Evolutionary conservation across 495 filamentous ascomycete genomes (phyloP), one percentile per base, ranked within the genome.

Genomic region (Lasiosphaeris hirsuta): DNA sequence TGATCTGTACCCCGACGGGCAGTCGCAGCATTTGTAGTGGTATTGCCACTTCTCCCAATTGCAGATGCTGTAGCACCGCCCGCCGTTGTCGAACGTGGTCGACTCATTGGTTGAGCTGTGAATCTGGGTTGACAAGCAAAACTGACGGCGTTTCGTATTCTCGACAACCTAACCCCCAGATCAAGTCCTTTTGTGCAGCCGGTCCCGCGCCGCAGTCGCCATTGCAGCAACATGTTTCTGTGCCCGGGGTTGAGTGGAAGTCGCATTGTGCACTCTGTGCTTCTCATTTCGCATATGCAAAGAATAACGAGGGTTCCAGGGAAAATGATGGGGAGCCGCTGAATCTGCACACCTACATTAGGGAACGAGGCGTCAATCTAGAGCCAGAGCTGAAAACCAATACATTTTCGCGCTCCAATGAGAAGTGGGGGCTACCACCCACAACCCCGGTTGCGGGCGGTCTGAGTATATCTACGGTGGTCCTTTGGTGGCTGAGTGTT

Each of bases 141-240:
- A 49, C 46, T 4, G 46, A 49, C 36, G 46, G 46, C 23, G 46
- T 49, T 36, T 49, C 46, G 46, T 36, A 49, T 8, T 49, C 46
- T 8, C 10, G 4, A 36, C 46, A 49, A 4, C 46, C 46, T 13
- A 7, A 35, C 8, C 46, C 46, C 23, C 23, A 34, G 8, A 14
- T 49, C 19, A 19, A 34, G 8, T 49, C 33, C 9, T 33, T 33
- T 11, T 4, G 14, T 4, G 46, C 13, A 7, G 23, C 13, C 11
- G 43, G 15, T 10, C 15, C 43, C 9, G 46, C 14, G 8, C 33
- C 46, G 23, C 46, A 49, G 14, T 49, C 46, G 23, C 46, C 46
- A 30, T 49, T 49, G 46, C 46, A 49, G n/a, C 46, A 49, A 33
- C 46, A 49, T 11, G 46, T 49, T 15, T 11, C 46, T 10, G 46